Base-by-base conservation (phyloP, 192 early-diverging fungal genomes). In the Linnemannia elongata region DNA sequence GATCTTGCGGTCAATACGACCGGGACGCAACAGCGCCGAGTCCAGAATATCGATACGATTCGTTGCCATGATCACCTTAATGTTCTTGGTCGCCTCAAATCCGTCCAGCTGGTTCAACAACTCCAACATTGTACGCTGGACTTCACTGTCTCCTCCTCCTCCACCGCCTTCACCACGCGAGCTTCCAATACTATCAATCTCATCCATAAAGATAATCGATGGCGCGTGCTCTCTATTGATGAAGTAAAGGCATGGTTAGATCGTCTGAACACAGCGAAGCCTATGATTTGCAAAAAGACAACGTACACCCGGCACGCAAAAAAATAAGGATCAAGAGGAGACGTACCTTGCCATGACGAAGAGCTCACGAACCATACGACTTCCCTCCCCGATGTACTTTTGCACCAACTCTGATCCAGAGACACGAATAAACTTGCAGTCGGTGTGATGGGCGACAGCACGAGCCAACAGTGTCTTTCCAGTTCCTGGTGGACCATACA, bases 351-450 rank as follows among this genome's bases (percentile, higher is more conserved):
- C 95, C 96, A 97, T 97, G 45, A 96, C 95, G 79, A 97, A 97
- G 49, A 97, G 91, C 90, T 97, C 96, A 30, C 96, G 93, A 18
- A 97, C 96, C 96, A 97, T 97, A 77, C 96, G 94, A 88, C 94
- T 95, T 74, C 96, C 96, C 84, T 97, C 96, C 81, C 96, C 96
- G 92, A 97, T 97, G 85, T 97, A 97, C 90, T 97, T 97, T 90
- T 96, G 96, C 45, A 97, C 96, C 57, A 97, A 92, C 81, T 97
- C 96, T 38, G 96, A 96, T 54, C 96, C 96, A 76, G 96, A 96
- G 47, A 97, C 96, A 83, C 96, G 94, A 79, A 97, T 97, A 76
- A 97, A 97, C 44, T 95, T 94, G 85, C 96, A 97, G 89, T 97
- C 96, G 17, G 96, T 97, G 82, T 97, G 96, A 88, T 97, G 96